Evolutionary conservation across 164 flowering plant species (phyloP).

Genomic region (Vitis cinerea): DNA sequence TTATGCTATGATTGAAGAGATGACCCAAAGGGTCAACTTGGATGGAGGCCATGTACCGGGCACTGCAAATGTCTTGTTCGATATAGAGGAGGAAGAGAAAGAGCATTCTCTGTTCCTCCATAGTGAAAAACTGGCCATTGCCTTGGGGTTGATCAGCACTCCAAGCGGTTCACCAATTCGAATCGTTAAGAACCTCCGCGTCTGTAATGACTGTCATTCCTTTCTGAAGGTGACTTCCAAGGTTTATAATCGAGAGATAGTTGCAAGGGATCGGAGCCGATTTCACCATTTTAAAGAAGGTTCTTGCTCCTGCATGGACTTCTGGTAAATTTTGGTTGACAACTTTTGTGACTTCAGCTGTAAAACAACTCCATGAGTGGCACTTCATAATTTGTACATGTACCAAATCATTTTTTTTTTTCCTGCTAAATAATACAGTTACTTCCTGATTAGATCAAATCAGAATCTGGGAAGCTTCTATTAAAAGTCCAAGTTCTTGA

Average conservation of each 20-base stretch:
- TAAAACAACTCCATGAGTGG: neutral
- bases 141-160: conserved; percentile 32
- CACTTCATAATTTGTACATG: neutral
- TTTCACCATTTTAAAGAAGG: conserved; percentile 42
- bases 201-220: conserved; percentile 41
- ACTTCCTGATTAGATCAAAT: neutral
- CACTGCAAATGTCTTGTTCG: conserved; percentile 28
- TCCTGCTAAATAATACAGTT: neutral
- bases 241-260: conserved; percentile 25
- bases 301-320: conserved; percentile 37
- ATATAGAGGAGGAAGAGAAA: conserved; percentile 25
- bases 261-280: conserved; percentile 37
- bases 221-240: conserved; percentile 29
- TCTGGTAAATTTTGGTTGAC: conserved; percentile 22
- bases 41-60: conserved; percentile 26
- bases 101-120: conserved; percentile 20
- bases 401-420: neutral
- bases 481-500: too few relatives aligned
- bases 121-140: conserved; percentile 37
- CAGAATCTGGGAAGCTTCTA: too few relatives aligned
- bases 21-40: conserved; percentile 24
- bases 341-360: neutral
- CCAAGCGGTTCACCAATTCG: conserved; percentile 23
- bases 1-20: conserved; percentile 32
- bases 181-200: conserved; percentile 40